These are phyloP conservation scores for Cyclotella atomus DNA, from an alignment of 108 stramenopile genomes.

Conservation along the genomic window DNA sequence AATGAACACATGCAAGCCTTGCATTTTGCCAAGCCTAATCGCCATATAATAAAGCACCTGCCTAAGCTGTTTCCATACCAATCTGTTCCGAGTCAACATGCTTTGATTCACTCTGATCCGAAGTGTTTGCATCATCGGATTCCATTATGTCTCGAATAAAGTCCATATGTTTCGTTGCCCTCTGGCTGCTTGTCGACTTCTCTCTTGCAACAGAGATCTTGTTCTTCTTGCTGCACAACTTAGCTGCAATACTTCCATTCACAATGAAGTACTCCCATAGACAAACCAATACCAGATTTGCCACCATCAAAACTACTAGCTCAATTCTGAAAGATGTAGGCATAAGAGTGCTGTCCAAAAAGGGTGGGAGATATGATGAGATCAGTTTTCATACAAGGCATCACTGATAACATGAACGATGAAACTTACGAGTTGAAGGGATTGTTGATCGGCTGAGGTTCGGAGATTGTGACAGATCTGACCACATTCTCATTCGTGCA, in stretches of 20 bases:
- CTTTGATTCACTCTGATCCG: constrained; percentile 1
- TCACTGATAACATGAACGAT: background rate
- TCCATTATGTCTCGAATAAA: background rate
- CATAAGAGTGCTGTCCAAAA: background rate
- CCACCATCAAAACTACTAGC: background rate
- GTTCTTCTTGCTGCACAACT: background rate
- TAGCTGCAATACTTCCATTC: background rate
- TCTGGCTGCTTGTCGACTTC: too few relatives aligned
- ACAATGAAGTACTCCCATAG: constrained; percentile 2
- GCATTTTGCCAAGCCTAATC: background rate
- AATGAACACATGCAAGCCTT: background rate
- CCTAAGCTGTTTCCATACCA: background rate
- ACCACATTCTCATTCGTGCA: constrained; percentile 1
- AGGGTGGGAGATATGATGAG: background rate
- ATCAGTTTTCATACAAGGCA: background rate
- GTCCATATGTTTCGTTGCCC: background rate
- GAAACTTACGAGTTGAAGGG: background rate
- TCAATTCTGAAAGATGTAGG: background rate
- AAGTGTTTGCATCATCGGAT: background rate
- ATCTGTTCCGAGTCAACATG: background rate
- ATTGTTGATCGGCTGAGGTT: constrained; percentile 1
- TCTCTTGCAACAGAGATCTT: background rate
- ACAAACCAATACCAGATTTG: background rate
- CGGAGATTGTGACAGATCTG: background rate
- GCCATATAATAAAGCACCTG: background rate